phyloP scores from a whole-genome alignment of 2,329 filamentous ascomycete genomes.

The Blumeria graminis region DNA sequence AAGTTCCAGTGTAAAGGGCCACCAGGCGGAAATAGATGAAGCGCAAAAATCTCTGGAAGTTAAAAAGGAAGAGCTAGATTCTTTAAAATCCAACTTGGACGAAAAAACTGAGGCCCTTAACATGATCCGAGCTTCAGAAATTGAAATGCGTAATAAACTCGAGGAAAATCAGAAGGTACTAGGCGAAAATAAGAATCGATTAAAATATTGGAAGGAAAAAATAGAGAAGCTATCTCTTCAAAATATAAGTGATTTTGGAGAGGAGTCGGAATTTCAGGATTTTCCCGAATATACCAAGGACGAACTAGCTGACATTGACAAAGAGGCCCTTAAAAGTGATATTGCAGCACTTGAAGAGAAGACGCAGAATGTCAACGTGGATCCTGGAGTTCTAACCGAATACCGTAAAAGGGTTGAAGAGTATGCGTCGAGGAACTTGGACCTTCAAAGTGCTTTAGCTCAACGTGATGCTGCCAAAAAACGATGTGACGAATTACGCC shows the following conservation, averaged over 20 bases:
- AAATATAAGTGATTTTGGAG: constrained; percentile 48
- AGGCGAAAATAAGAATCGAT: constrained; percentile 60
- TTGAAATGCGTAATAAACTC: constrained; percentile 95
- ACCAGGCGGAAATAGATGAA: constrained; percentile 51
- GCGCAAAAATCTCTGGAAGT: constrained; percentile 53
- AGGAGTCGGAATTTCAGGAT: constrained; percentile 25
- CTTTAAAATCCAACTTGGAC: constrained; percentile 66
- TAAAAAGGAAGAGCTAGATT: constrained; percentile 59
- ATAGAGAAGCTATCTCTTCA: constrained; percentile 62
- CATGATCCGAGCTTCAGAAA: constrained; percentile 67
- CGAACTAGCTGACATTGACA: constrained; percentile 37
- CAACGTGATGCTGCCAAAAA: constrained; percentile 74
- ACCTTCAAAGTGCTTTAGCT: constrained; percentile 54
- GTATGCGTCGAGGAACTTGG: constrained; percentile 55
- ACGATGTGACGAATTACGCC: constrained; percentile 74
- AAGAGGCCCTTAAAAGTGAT: constrained; percentile 40
- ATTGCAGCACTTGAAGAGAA: constrained; percentile 46
- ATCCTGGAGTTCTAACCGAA: constrained; percentile 69
- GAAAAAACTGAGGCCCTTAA: constrained; percentile 70
- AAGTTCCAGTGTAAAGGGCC: constrained; percentile 46
- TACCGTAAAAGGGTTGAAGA: constrained; percentile 73
- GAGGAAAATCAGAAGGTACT: constrained; percentile 88
- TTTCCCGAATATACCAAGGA: constrained; percentile 58
- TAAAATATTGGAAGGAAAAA: constrained; percentile 77
- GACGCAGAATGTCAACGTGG: constrained; percentile 67